These are phyloP conservation scores for Rauvolfia tetraphylla DNA, from an alignment of 257 asterid species.

Conservation along the genomic window DNA sequence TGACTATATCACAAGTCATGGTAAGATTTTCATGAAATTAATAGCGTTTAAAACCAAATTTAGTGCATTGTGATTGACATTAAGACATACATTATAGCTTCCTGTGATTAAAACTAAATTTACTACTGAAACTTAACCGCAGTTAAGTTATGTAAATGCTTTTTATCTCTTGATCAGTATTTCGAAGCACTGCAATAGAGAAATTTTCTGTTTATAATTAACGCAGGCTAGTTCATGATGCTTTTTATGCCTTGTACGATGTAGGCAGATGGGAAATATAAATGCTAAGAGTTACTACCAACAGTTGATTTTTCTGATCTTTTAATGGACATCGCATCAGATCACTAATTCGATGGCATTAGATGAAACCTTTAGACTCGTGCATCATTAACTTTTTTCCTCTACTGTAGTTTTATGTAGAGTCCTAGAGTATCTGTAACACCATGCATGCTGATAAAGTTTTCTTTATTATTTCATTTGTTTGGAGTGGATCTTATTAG, in stretches of 20 bases:
- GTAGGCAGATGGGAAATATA: neutral
- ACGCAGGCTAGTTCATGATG: neutral
- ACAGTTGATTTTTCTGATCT: neutral
- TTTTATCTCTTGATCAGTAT: neutral
- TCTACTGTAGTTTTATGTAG: neutral
- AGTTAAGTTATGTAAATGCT: neutral
- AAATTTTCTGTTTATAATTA: neutral
- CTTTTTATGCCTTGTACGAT: neutral
- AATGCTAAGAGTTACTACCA: neutral
- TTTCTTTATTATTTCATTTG: neutral
- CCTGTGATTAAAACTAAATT: neutral
- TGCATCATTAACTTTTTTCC: neutral
- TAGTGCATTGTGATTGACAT: neutral
- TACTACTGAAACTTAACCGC: neutral
- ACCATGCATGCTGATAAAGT: neutral
- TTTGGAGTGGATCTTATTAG: neutral
- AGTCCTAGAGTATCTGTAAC: neutral
- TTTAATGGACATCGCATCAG: neutral
- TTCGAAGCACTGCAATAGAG: neutral
- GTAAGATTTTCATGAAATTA: slow-evolving; percentile 35
- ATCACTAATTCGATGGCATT: neutral
- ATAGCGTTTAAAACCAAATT: neutral
- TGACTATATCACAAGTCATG: slow-evolving; percentile 71
- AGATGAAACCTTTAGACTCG: neutral
- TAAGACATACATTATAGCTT: neutral